Conservation (phyloP, 2,329 filamentous ascomycete genomes). For the Fusarium sambucinum region DNA sequence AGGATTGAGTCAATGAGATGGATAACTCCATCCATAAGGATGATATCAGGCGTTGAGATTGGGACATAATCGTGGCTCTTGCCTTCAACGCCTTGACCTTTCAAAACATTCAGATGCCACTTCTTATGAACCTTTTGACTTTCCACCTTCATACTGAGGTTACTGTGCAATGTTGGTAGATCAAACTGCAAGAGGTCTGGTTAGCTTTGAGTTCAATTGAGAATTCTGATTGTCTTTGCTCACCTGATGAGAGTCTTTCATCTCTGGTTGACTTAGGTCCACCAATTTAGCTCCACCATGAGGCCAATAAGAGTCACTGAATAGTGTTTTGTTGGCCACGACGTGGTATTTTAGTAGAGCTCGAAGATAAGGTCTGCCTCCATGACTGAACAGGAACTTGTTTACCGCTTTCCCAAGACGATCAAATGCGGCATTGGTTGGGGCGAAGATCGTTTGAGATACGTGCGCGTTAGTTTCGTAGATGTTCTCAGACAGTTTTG, state of each 20-base stretch:
- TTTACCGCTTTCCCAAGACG: background rate
- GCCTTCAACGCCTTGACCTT: background rate
- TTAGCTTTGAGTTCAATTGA: background rate
- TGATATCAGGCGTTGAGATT: background rate
- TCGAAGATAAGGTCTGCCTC: conserved; percentile 8
- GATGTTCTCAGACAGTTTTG: background rate
- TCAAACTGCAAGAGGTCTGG: background rate
- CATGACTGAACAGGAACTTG: background rate
- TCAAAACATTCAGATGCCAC: background rate
- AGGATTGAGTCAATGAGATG: background rate
- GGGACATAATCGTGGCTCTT: background rate
- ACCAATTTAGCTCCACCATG: background rate
- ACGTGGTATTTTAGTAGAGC: conserved; percentile 9
- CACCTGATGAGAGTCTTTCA: background rate
- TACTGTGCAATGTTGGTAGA: background rate
- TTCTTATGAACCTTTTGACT: background rate
- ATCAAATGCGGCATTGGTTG: conserved; percentile 8
- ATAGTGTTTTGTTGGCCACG: conserved; percentile 5
- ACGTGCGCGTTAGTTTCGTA: conserved; percentile 10
- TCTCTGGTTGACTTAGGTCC: background rate
- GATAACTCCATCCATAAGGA: conserved; percentile 9
- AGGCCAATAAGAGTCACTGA: conserved; percentile 8
- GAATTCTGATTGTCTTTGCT: rapidly evolving
- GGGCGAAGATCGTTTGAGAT: conserved; percentile 16
- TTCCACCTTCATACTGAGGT: background rate